Evolutionary conservation across 1,284 basidiomycete species (phyloP), one percentile per base, ranked within the genome.

Genomic region (Ustilago lituana): DNA sequence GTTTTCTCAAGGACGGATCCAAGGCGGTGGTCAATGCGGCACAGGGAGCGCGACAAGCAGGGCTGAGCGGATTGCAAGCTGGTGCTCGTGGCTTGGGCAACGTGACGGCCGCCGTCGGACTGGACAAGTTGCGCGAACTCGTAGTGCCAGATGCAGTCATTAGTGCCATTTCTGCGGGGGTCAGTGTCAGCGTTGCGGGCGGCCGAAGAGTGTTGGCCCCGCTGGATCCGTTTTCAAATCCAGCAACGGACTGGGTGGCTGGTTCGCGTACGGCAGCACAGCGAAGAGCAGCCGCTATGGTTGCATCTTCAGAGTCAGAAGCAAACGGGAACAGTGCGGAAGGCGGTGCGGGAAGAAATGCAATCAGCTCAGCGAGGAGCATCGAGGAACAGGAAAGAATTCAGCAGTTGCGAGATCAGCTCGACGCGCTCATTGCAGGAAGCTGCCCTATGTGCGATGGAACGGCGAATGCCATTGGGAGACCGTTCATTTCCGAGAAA

Each of bases 61-160:
- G 64, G 9, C 29, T 67, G 44, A 57, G 44, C 15, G 58, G 64
- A 19, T 26, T 61, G 46, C 58, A 60, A 27, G 58, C 58, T 7
- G 53, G 64, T 11, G 65, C 66, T 19, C 52, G 66, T 9, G 66
- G 66, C 1, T 26, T 69, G 40, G 60, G 60, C 39, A 69, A 69
- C 17, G 66, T 64, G 0, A 52, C 66, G 1, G 68, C 63, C 1
- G 58, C 61, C 1, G 37, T 74, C 23, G 70, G 69, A 2, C 46
- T 81, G 10, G 79, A 81, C 54, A 72, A 73, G 41, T 58, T 80
- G 19, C 63, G 77, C n/a, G 77, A 79, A 44, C 55, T 69, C 23
- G 73, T 79, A 22, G 62, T 74, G 23, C 80, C 80, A 4, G 79
- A 81, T 40, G 74, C 73, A 6, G 71, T 81, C 29, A 73, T 81